Evolutionary conservation across 2,329 filamentous ascomycete genomes (phyloP).

Genomic region (Thielaviopsis euricoi): DNA sequence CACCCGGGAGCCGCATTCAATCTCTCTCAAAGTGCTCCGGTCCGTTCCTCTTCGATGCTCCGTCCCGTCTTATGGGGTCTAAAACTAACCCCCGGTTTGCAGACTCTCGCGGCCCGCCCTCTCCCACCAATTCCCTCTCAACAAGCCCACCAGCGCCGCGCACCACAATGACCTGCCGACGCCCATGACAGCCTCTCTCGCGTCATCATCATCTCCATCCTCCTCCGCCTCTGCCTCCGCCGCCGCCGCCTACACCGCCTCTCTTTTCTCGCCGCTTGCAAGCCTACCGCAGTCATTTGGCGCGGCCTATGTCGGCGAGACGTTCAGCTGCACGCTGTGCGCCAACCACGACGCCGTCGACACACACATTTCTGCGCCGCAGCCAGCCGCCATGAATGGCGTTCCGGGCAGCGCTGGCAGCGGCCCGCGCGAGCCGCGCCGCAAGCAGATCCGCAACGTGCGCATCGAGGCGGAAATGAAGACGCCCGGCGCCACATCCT

Average conservation of each 20-base stretch:
- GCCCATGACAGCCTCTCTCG: slow-evolving; percentile 4
- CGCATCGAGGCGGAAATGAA: slow-evolving; percentile 88
- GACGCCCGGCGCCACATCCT: slow-evolving; percentile 45
- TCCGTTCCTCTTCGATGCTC: slow-evolving; percentile 19
- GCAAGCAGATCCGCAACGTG: slow-evolving; percentile 52
- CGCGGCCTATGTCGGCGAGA: slow-evolving; percentile 88
- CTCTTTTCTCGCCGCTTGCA: slow-evolving; percentile 9
- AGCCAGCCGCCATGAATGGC: background rate
- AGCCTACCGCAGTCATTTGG: slow-evolving; percentile 47
- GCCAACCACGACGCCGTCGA: slow-evolving; percentile 64
- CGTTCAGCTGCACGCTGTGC: slow-evolving; percentile 84
- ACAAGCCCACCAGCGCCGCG: slow-evolving; percentile 23
- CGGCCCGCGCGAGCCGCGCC: slow-evolving; percentile 12
- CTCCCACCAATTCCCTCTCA: slow-evolving; percentile 45
- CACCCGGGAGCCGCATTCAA: slow-evolving; percentile 59
- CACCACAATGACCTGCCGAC: slow-evolving; percentile 17
- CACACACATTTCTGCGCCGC: slow-evolving; percentile 15
- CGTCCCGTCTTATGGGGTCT: background rate
- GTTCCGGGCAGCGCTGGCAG: slow-evolving; percentile 10
- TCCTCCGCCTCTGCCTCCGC: too few relatives aligned
- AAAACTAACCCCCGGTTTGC: slow-evolving; percentile 1
- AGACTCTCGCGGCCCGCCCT: slow-evolving; percentile 73
- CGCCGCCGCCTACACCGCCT: background rate
- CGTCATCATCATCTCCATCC: background rate
- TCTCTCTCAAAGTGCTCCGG: slow-evolving; percentile 64